Evolutionary conservation across 768 basidiomycete species (phyloP), one percentile per base, ranked within the genome.

Genomic region (Trichaptum fuscoviolaceum): DNA sequence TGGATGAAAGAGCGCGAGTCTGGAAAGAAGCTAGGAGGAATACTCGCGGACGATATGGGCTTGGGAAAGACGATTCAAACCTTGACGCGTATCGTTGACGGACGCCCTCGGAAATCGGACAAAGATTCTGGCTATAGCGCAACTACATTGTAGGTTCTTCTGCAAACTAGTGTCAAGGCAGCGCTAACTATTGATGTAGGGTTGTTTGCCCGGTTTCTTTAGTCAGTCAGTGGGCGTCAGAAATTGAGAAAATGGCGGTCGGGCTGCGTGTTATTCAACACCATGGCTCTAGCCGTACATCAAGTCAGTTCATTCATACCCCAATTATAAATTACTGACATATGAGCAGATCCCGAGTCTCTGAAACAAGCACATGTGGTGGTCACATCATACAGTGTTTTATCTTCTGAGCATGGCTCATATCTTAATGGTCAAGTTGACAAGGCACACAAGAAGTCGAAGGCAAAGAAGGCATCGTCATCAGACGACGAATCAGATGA

Each of bases 1-100:
- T 99, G 96, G 96, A 95, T 99, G 91, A 80, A 80, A 25, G 86
- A 88, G 7, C 84, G 96, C 23, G 96, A 99, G 76, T 75, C 82
- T 8, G 88, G 86, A 35, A 93, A 92, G 76, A 87, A 89, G 70
- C 79, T 72, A 7, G 96, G 96, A 1, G 96, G 96, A 0, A 95
- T 98, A 70, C 78, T 97, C 17, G 95, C 95, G 5, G 95, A 98
- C 74, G 92, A 92, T 72, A 93, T 93, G 90, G 92, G 91, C 67
- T 81, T 93, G 1, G 92, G 92, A 1, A 94, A 95, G 78, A 99
- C 97, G 0, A 92, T 98, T 25, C 96, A 99, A 72, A 92, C 92
- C 0, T 79, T 99, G 15, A 84, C 90, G 0, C 86, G 94, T 0
- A 96, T 99, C 57, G 87, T 93, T 0, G 93, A 95, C 65, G 91